Evolutionary conservation across 1,284 basidiomycete species (phyloP).

Genomic region (Cryptococcus sp.): DNA sequence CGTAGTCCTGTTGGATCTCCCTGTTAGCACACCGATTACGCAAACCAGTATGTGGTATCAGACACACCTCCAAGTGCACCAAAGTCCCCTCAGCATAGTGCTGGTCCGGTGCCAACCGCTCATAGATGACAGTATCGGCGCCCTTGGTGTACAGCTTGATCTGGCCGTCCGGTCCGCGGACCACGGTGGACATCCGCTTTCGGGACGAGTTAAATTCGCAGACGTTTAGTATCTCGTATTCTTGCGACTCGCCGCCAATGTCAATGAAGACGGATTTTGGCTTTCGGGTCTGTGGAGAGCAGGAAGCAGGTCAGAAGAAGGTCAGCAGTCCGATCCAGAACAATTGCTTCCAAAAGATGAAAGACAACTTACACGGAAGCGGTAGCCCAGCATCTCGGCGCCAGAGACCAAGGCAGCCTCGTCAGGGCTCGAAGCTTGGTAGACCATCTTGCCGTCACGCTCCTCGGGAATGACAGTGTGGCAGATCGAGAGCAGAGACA

Average conservation of each 20-base stretch:
- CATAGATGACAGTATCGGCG: slow-evolving; percentile 94
- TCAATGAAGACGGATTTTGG: slow-evolving; percentile 91
- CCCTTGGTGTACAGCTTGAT: slow-evolving; percentile 97
- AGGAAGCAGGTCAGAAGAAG: neutral
- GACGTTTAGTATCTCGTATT: slow-evolving; percentile 91
- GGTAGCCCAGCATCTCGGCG: slow-evolving; percentile 87
- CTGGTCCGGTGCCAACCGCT: slow-evolving; percentile 74
- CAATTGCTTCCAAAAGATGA: neutral
- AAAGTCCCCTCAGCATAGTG: slow-evolving; percentile 82
- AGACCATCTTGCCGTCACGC: slow-evolving; percentile 74
- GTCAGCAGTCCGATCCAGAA: neutral
- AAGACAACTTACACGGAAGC: slow-evolving; percentile 71
- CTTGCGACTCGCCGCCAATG: slow-evolving; percentile 66
- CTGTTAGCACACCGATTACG: neutral
- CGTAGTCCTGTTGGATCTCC: slow-evolving; percentile 68
- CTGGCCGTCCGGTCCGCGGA: slow-evolving; percentile 80
- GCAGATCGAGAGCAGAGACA: slow-evolving; percentile 89
- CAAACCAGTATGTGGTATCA: neutral
- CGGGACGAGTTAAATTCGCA: slow-evolving; percentile 98
- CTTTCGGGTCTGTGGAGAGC: slow-evolving; percentile 71
- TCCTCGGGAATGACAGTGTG: slow-evolving; percentile 98
- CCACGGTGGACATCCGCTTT: slow-evolving; percentile 95
- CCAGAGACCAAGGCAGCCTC: slow-evolving; percentile 95
- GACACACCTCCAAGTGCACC: slow-evolving; percentile 76
- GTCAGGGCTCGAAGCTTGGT: slow-evolving; percentile 96